phyloP scores from a whole-genome alignment of 2,329 filamentous ascomycete genomes.

The Xylariaceae sp. region DNA sequence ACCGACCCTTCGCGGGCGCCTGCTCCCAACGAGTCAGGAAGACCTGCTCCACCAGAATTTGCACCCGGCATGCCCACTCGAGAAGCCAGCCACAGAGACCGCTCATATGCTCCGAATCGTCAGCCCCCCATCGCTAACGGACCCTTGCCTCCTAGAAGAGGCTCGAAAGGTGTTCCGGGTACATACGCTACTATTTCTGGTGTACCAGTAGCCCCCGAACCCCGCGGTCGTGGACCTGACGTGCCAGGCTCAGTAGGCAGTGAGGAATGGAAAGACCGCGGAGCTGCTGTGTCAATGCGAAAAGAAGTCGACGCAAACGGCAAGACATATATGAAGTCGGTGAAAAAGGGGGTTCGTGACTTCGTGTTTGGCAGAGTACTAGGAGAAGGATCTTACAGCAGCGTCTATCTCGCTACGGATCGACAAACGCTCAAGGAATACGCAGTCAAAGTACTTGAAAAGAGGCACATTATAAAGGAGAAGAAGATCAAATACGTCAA shows the following conservation, averaged over 20 bases:
- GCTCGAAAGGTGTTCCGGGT: slow-evolving; percentile 64
- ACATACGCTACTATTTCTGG: slow-evolving; percentile 44
- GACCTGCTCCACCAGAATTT: slow-evolving; percentile 55
- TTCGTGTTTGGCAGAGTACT: slow-evolving; percentile 88
- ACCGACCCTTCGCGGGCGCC: slow-evolving; percentile 56
- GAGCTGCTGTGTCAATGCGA: slow-evolving; percentile 77
- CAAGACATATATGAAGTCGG: slow-evolving; percentile 70
- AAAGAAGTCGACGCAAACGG: slow-evolving; percentile 83
- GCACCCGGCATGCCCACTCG: slow-evolving; percentile 57
- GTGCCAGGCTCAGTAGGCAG: slow-evolving; percentile 51
- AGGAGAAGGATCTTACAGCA: slow-evolving; percentile 96
- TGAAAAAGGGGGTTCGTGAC: slow-evolving; percentile 96
- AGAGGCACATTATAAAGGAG: slow-evolving; percentile 98
- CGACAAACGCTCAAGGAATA: slow-evolving; percentile 93
- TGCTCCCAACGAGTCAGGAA: slow-evolving; percentile 52
- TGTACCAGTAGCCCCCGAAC: slow-evolving; percentile 35
- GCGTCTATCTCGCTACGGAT: slow-evolving; percentile 87
- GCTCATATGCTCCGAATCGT: slow-evolving; percentile 58
- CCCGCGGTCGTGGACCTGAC: slow-evolving; percentile 35
- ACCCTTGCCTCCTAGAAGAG: slow-evolving; percentile 66
- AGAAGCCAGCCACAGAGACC: slow-evolving; percentile 64
- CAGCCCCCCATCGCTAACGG: slow-evolving; percentile 49
- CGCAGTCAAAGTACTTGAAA: slow-evolving; percentile 96
- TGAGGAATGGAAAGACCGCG: slow-evolving; percentile 94
- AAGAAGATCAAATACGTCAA: slow-evolving; percentile 99